Percentiles rank a stretch among this genome's conserved stretches.
phyloP scores from a whole-genome alignment of 805 yeast species.

The Saccharomycopsis synnaedendra region DNA sequence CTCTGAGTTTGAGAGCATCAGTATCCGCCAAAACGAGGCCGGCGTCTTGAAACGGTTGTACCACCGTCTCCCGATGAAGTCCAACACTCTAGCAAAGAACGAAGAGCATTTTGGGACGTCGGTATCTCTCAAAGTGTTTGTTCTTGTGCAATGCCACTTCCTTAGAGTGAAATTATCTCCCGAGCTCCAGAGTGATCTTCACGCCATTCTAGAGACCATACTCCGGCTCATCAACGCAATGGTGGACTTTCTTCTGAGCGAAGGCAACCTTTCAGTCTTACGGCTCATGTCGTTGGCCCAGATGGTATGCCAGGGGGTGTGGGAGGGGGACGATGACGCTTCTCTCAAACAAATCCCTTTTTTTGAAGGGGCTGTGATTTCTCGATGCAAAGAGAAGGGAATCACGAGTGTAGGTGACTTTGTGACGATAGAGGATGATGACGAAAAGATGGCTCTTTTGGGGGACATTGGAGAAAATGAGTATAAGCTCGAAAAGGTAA shows the following conservation, averaged over 20 bases:
- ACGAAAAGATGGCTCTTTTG: conserved; percentile 51
- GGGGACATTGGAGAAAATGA: conserved; percentile 27
- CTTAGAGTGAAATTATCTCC: conserved; percentile 51
- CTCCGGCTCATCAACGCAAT: conserved; percentile 49
- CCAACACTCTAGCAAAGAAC: conserved; percentile 17
- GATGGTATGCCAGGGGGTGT: conserved; percentile 76
- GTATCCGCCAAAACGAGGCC: conserved; percentile 54
- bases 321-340: conserved; percentile 67
- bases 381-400: conserved; percentile 39
- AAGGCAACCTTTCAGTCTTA: conserved; percentile 69
- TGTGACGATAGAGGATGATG: conserved; percentile 56
- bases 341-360: conserved; percentile 68
- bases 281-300: conserved; percentile 82
- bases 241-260: conserved; percentile 68
- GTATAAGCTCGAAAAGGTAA: conserved; percentile 49
- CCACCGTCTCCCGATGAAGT: conserved; percentile 52
- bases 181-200: conserved; percentile 51
- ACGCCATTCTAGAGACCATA: conserved; percentile 35
- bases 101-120: conserved; percentile 20
- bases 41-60: conserved; percentile 37
- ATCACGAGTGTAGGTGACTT: conserved; percentile 73
- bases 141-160: conserved; percentile 73
- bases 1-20: conserved; percentile 55
- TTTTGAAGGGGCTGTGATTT: conserved; percentile 37
- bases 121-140: conserved; percentile 34